Evolutionary conservation across 805 yeast genomes (phyloP), one percentile per base, ranked within the genome.

Genomic region (Wickerhamomyces rabaulensis): DNA sequence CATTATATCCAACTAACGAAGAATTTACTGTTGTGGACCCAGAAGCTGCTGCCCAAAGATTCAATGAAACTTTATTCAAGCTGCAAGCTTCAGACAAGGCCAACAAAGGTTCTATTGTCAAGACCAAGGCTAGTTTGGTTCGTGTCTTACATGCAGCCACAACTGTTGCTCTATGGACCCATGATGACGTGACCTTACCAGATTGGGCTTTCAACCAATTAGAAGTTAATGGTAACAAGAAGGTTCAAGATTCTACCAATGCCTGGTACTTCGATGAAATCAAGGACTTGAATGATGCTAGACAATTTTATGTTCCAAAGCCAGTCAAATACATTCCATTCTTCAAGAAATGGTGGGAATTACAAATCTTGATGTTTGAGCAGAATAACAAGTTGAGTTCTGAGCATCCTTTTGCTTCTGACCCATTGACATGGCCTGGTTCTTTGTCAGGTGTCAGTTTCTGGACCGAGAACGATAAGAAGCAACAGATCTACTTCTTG

Each of bases 181-280:
- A 88, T 60, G 76, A 83, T 57, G 96, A 87, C 59, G 82, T 77
- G 48, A 63, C 79, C 39, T 78, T 94, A 49, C 99, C 99, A 17
- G 97, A 88, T 15, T 94, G 99, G 99, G 99, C 86, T 1, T 87
- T 81, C 63, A 69, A 71, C 44, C 98, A 94, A 64, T 90, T 84
- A 63, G 99, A 94, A 69, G 90, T 94, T 49, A 89, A 94, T 63
- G 99, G 99, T 62, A 88, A 87, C 72, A 94, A 94, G 65, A 84
- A 88, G 63, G 63, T 84, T 19, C 76, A 65, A 33, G 95, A 86
- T 41, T 55, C 71, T 13, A 78, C 80, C 44, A 88, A 87, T 61
- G 67, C 74, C 20, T 94, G 99, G 99, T 60, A 62, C 40, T 70
- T 91, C 52, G 95, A 89, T 51, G 69, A 73, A 12, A 88, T 92